Percentiles rank a stretch among this genome's conserved stretches.
phyloP scores from a whole-genome alignment of 2,329 filamentous ascomycete species.

The Diaporthe helianthi region DNA sequence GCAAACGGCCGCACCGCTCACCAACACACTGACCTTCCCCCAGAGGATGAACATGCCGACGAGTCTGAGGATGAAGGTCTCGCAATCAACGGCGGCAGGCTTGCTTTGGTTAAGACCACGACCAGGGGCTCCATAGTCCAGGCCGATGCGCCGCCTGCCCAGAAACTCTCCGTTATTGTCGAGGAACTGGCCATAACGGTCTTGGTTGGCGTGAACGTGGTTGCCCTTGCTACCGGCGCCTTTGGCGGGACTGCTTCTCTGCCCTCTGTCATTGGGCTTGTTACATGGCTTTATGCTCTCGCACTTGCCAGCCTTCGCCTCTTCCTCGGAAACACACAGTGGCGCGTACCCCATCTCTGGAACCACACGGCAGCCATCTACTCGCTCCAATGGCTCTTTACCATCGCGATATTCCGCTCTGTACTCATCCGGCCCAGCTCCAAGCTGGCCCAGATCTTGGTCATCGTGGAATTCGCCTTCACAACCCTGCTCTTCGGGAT shows the following conservation, averaged over 20 bases:
- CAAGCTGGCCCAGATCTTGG: slow-evolving; percentile 65
- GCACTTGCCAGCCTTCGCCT: slow-evolving; percentile 76
- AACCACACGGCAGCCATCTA: slow-evolving; percentile 92
- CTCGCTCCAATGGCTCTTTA: slow-evolving; percentile 79
- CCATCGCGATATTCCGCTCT: slow-evolving; percentile 81
- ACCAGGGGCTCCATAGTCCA: slow-evolving; percentile 72
- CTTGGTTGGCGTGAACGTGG: slow-evolving; percentile 72
- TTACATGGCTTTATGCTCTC: slow-evolving; percentile 83
- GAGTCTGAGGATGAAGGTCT: slow-evolving; percentile 67
- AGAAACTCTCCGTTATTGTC: slow-evolving; percentile 72
- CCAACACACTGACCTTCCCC: slow-evolving; percentile 61
- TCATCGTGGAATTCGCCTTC: slow-evolving; percentile 77
- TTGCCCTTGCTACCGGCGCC: slow-evolving; percentile 65
- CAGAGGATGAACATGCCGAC: slow-evolving; percentile 50
- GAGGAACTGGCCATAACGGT: slow-evolving; percentile 79
- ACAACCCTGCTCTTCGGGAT: slow-evolving; percentile 77
- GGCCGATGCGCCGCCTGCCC: slow-evolving; percentile 77
- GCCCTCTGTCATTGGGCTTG: slow-evolving; percentile 70
- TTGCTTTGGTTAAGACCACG: slow-evolving; percentile 65
- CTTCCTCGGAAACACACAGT: slow-evolving; percentile 69
- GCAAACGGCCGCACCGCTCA: slow-evolving; percentile 47
- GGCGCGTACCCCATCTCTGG: slow-evolving; percentile 78
- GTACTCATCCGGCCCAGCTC: slow-evolving; percentile 79
- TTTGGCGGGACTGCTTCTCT: slow-evolving; percentile 65
- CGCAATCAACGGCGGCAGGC: slow-evolving; percentile 61